These are phyloP conservation scores for Teunomyces funiuensis DNA, from an alignment of 805 yeast genomes.

Conservation along the genomic window DNA sequence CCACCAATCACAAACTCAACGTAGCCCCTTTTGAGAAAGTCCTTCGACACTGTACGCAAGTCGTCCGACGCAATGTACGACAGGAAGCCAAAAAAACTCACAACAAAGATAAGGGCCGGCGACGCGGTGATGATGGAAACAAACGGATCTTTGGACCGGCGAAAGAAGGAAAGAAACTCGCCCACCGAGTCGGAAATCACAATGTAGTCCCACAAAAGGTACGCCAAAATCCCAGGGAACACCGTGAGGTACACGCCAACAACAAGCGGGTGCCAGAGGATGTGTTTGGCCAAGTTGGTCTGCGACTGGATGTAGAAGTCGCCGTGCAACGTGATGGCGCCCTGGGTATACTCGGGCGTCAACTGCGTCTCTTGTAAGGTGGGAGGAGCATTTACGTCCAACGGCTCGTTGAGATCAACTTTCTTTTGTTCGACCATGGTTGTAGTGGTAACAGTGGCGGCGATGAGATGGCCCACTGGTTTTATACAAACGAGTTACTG, in stretches of 20 bases:
- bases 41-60: slow-evolving; percentile 38
- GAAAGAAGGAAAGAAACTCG: slow-evolving; percentile 27
- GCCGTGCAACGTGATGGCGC: slow-evolving; percentile 61
- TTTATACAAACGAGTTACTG: slow-evolving; percentile 1
- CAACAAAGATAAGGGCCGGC: slow-evolving; percentile 40
- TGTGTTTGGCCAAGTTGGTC: slow-evolving; percentile 42
- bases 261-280: slow-evolving; percentile 46
- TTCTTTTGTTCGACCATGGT: slow-evolving; percentile 49
- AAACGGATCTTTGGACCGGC: slow-evolving; percentile 19
- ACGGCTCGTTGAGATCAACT: slow-evolving; percentile 53
- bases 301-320: slow-evolving; percentile 56
- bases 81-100: slow-evolving; percentile 40
- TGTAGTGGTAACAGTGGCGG: background rate
- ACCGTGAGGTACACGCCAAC: slow-evolving; percentile 9
- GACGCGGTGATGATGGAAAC: slow-evolving; percentile 21
- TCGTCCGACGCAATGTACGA: slow-evolving; percentile 45
- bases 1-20: slow-evolving; percentile 43
- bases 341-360: slow-evolving; percentile 58
- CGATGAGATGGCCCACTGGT: background rate
- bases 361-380: slow-evolving; percentile 50
- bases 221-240: slow-evolving; percentile 19
- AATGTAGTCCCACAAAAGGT: slow-evolving; percentile 29
- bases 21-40: slow-evolving; percentile 23
- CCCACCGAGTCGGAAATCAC: slow-evolving; percentile 27
- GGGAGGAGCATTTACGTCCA: slow-evolving; percentile 52